phyloP scores from a whole-genome alignment of 768 basidiomycete genomes.

The Psilocybe subaeruginosa region DNA sequence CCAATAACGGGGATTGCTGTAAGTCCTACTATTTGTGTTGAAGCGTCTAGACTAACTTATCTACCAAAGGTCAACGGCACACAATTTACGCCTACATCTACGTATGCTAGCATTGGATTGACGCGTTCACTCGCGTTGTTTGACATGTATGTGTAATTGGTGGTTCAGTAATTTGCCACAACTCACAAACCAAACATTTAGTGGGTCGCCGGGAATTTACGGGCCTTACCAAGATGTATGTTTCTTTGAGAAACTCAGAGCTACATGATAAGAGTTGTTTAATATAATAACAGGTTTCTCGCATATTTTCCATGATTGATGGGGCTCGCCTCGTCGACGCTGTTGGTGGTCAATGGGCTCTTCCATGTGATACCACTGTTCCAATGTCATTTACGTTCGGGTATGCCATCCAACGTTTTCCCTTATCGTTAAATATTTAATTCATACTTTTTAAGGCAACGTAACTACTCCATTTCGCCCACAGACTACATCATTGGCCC shows the following conservation, averaged over 20 bases:
- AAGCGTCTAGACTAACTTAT: not conserved
- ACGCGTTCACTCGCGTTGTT: slow-evolving; percentile 69
- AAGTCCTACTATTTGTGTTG: slow-evolving; percentile 15
- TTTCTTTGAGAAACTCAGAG: not conserved
- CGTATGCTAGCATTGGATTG: slow-evolving; percentile 58
- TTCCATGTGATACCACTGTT: slow-evolving; percentile 67
- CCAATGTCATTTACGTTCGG: slow-evolving; percentile 72
- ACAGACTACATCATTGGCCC: slow-evolving; percentile 81
- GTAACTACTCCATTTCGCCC: slow-evolving; percentile 66
- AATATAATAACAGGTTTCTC: slow-evolving; percentile 53
- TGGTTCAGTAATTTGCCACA: not conserved
- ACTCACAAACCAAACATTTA: slow-evolving; percentile 26
- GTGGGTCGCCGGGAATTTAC: slow-evolving; percentile 72
- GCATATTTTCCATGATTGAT: slow-evolving; percentile 60
- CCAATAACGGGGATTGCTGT: slow-evolving; percentile 60
- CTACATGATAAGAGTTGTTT: not conserved
- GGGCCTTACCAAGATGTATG: slow-evolving; percentile 80
- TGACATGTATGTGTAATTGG: slow-evolving; percentile 58
- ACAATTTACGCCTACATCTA: slow-evolving; percentile 54
- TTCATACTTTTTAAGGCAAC: slow-evolving; percentile 31
- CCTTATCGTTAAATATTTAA: not conserved
- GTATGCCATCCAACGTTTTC: slow-evolving; percentile 36
- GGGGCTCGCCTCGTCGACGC: slow-evolving; percentile 70
- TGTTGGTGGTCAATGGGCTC: slow-evolving; percentile 71
- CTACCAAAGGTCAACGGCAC: slow-evolving; percentile 60